Evolutionary conservation across 179 eudicot genomes (phyloP).

Genomic region (Actinidia polygama): DNA sequence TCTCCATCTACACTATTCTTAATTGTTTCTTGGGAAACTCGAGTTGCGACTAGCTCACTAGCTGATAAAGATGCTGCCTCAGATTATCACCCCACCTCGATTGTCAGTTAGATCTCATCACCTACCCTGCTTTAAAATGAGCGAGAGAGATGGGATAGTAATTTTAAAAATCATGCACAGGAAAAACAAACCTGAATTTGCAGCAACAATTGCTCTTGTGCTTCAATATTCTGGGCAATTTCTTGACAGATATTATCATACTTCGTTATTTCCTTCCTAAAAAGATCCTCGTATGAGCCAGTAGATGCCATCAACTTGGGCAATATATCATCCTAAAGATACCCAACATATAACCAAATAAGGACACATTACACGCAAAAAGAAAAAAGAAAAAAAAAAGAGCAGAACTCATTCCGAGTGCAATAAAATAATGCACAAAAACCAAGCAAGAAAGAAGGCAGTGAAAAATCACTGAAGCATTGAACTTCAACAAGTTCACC

Average conservation of each 20-base stretch:
- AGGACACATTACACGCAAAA: not conserved
- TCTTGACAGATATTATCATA: conserved; percentile 83
- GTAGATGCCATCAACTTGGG: conserved; percentile 94
- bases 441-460: not conserved
- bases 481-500: not conserved
- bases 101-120: too few species aligned
- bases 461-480: not conserved
- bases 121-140: not conserved
- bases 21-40: too few species aligned
- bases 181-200: conserved; percentile 76
- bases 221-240: conserved; percentile 77
- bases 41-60: too few species aligned
- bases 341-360: conserved; percentile 29
- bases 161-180: not conserved
- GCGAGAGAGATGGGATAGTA: conserved; percentile 10
- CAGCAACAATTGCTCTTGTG: conserved; percentile 78
- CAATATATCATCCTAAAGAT: conserved; percentile 87
- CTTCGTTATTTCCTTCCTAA: conserved; percentile 86
- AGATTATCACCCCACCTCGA: too few species aligned
- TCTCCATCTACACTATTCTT: too few species aligned
- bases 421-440: conserved; percentile 4
- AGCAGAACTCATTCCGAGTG: not conserved
- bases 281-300: conserved; percentile 97
- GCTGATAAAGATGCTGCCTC: too few species aligned
- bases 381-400: not conserved